Conservation (phyloP, 108 stramenopile species). For the Cyclotella kingstonii region DNA sequence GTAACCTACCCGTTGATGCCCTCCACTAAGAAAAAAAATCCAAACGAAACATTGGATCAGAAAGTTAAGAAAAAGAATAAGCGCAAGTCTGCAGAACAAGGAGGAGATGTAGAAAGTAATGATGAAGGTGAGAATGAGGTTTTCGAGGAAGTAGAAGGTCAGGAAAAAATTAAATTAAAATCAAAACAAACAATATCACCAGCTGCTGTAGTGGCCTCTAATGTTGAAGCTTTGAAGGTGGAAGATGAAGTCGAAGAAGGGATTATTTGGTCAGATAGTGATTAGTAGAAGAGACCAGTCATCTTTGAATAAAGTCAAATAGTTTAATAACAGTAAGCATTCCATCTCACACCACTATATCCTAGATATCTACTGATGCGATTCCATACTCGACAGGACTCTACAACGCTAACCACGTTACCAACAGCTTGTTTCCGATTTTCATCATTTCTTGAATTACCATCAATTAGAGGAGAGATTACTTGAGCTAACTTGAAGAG, state of each 20-base stretch:
- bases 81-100: slow-evolving; percentile 20
- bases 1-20: slow-evolving; percentile 43
- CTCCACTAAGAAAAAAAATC: slow-evolving; percentile 7
- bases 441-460: too few species aligned
- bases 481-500: too few species aligned
- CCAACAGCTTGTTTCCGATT: too few species aligned
- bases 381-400: too few species aligned
- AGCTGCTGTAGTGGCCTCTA: too few species aligned
- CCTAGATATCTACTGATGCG: too few species aligned
- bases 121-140: slow-evolving; percentile 20
- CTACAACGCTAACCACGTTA: too few species aligned
- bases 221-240: slow-evolving; percentile 51
- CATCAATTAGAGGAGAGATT: too few species aligned
- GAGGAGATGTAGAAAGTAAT: slow-evolving; percentile 4
- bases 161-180: background rate
- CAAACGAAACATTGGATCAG: background rate
- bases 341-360: too few species aligned
- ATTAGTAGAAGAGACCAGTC: slow-evolving; percentile 36
- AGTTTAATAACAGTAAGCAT: too few species aligned
- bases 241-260: slow-evolving; percentile 85
- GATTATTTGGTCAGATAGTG: slow-evolving; percentile 82
- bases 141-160: too few species aligned
- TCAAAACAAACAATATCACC: background rate
- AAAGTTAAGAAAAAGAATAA: slow-evolving; percentile 28
- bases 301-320: too few species aligned